Conservation (phyloP, 495 filamentous ascomycete species). For the Staphylotrichum longicolle region DNA sequence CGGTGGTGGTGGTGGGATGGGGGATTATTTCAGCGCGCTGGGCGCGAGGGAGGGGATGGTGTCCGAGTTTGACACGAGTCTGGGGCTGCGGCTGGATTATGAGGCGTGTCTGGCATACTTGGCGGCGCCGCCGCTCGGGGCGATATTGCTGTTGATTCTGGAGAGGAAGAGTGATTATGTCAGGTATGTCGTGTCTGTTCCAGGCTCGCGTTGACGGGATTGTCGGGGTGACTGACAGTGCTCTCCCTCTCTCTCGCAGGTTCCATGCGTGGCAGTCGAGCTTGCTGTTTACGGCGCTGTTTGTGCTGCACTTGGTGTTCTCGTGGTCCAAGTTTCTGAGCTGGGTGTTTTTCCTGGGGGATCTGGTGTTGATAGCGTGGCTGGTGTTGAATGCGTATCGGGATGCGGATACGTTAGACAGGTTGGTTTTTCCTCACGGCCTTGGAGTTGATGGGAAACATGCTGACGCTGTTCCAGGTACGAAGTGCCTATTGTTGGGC, state of each 20-base stretch:
- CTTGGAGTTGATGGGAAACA: not conserved
- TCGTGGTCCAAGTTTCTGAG: constrained; percentile 79
- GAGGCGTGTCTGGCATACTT: constrained; percentile 93
- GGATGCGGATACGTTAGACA: constrained; percentile 88
- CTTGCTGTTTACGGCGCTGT: constrained; percentile 79
- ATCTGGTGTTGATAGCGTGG: constrained; percentile 74
- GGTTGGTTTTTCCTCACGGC: constrained; percentile 42
- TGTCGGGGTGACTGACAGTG: constrained; percentile 3
- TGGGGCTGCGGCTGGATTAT: constrained; percentile 67
- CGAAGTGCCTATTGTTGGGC: constrained; percentile 85
- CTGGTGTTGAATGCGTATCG: constrained; percentile 75
- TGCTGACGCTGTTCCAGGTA: constrained; percentile 45
- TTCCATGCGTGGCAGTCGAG: constrained; percentile 97
- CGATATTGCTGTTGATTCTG: constrained; percentile 75
- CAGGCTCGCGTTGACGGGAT: too few species aligned
- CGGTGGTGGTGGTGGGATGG: constrained; percentile 25
- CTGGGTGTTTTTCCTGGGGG: constrained; percentile 75
- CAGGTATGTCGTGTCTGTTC: constrained; percentile 54
- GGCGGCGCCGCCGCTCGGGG: constrained; percentile 80
- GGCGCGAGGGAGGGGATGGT: constrained; percentile 39
- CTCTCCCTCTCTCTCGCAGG: constrained; percentile 39
- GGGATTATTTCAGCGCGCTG: constrained; percentile 38
- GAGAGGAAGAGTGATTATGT: constrained; percentile 98
- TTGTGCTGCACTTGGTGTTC: constrained; percentile 83
- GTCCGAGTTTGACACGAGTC: constrained; percentile 67